phyloP scores from a whole-genome alignment of 2,329 filamentous ascomycete species.

The Tricladium varicosporioides region DNA sequence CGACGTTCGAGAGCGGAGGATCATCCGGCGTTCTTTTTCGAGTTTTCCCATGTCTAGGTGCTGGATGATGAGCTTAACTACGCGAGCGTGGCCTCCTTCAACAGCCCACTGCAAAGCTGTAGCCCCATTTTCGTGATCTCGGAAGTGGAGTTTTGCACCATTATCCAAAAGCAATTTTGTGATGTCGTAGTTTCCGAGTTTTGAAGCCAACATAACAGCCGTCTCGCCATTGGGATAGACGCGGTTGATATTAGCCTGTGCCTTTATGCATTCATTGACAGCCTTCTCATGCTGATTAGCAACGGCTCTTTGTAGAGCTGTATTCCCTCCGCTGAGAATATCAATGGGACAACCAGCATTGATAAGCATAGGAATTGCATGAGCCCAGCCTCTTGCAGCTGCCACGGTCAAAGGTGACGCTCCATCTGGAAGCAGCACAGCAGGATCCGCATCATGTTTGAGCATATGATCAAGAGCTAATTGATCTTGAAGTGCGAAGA shows the following conservation, averaged over 20 bases:
- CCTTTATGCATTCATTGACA: not conserved
- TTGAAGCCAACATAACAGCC: not conserved
- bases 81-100: not conserved
- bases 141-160: not conserved
- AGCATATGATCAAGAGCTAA: not conserved
- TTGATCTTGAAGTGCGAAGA: not conserved
- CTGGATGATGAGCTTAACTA: not conserved
- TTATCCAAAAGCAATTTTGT: not conserved
- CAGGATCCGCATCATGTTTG: not conserved
- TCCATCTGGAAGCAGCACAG: not conserved
- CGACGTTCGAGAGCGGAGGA: not conserved
- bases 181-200: not conserved
- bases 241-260: not conserved
- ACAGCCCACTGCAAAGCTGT: not conserved
- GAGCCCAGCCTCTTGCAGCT: not conserved
- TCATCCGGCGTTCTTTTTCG: not conserved
- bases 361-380: not conserved
- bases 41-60: not conserved
- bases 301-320: not conserved
- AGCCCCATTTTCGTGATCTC: not conserved
- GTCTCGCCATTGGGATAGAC: not conserved
- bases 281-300: not conserved
- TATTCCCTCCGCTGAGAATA: not conserved
- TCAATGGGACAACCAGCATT: not conserved
- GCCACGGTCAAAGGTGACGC: not conserved